A percentile compares a stretch with the other conserved stretches of the same genome.
Evolutionary conservation across 768 basidiomycete genomes (phyloP).

Genomic region (Boletus reticulatus): DNA sequence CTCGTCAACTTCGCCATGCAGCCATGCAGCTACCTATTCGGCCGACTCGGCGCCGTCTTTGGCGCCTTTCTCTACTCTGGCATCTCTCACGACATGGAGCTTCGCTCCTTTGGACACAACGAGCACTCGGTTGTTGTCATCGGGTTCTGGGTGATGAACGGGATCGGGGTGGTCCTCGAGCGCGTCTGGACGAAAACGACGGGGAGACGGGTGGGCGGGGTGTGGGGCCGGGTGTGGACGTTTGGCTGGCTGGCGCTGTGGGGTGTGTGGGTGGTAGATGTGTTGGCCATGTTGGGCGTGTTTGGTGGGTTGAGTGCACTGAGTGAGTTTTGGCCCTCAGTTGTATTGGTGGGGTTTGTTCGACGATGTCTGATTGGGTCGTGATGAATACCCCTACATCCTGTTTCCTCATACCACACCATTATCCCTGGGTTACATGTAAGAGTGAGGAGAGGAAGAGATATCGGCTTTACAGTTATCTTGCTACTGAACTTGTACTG

Average conservation of each 20-base stretch:
- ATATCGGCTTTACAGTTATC: too few species aligned
- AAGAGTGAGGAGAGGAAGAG: too few species aligned
- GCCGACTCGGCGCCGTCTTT: constrained; percentile 48
- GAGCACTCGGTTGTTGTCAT: constrained; percentile 40
- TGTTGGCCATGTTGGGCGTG: constrained; percentile 9
- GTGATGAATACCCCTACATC: too few species aligned
- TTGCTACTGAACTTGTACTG: too few species aligned
- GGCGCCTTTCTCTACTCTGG: constrained; percentile 61
- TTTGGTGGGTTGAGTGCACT: not conserved
- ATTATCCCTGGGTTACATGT: too few species aligned
- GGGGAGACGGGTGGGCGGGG: constrained; percentile 45
- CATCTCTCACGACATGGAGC: constrained; percentile 52
- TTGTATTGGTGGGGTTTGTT: constrained; percentile 26
- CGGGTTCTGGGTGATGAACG: constrained; percentile 56
- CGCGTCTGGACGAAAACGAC: constrained; percentile 41
- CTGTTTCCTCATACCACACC: too few species aligned
- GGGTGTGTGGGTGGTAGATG: constrained; percentile 49
- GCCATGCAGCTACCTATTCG: constrained; percentile 43
- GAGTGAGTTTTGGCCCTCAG: constrained; percentile 7
- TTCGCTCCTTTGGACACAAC: constrained; percentile 32
- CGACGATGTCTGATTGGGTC: not conserved
- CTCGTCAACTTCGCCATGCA: constrained; percentile 51
- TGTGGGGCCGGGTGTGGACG: constrained; percentile 52
- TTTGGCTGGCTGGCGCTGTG: constrained; percentile 47
- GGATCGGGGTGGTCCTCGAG: constrained; percentile 52